phyloP scores from a whole-genome alignment of 129 eudicot species.

The Pseudognaphalium luteoalbum region DNA sequence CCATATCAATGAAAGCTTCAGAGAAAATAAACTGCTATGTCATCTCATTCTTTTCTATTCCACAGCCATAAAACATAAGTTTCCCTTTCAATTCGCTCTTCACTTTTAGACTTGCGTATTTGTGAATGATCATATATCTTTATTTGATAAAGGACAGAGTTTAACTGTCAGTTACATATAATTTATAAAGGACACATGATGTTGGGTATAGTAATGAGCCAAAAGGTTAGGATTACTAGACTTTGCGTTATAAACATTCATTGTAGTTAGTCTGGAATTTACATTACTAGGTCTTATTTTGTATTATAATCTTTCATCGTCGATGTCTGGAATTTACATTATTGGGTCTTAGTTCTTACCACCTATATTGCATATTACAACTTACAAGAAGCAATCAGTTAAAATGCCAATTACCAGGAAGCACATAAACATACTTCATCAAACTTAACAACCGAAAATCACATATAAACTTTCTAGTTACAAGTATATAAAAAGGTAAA shows the following conservation, averaged over 20 bases:
- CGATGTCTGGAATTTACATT: not conserved
- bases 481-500: not conserved
- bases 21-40: not conserved
- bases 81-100: not conserved
- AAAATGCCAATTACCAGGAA: not conserved
- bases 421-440: not conserved
- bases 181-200: not conserved
- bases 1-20: not conserved
- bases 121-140: no score
- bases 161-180: not conserved
- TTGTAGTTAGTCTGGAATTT: not conserved
- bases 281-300: not conserved
- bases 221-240: constrained; percentile 2
- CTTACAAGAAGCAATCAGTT: constrained; percentile 11
- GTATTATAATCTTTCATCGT: not conserved
- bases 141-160: no score
- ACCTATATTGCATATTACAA: constrained; percentile 4
- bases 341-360: not conserved
- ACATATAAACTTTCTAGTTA: not conserved
- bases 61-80: not conserved
- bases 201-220: constrained; percentile 13
- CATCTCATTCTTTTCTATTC: not conserved
- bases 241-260: not conserved
- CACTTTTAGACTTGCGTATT: no score
- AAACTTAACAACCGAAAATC: not conserved